These are phyloP conservation scores for Holtermannia corniformis DNA, from an alignment of 768 basidiomycete genomes.

Conservation along the genomic window DNA sequence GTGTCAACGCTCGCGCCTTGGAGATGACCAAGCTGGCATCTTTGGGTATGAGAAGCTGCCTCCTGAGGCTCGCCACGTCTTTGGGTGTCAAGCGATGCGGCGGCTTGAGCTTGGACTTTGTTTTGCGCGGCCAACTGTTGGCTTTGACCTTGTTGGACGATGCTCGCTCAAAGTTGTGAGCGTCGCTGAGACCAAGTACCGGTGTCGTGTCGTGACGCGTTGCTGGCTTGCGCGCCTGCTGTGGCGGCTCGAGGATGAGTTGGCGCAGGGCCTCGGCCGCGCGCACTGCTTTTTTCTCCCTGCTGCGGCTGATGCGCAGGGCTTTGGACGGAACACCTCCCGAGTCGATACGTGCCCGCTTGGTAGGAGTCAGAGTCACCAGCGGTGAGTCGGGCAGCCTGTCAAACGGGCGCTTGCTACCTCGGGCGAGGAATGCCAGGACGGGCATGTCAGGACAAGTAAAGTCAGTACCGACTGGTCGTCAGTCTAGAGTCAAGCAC, in stretches of 20 bases:
- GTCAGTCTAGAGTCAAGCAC: no score
- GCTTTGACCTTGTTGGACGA: neutral
- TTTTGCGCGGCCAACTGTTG: conserved; percentile 1
- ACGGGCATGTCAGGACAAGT: no score
- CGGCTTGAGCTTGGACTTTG: neutral
- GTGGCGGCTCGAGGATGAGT: conserved; percentile 14
- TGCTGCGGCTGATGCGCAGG: no score
- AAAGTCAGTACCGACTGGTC: no score
- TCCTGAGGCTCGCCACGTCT: conserved; percentile 16
- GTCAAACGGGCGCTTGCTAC: no score
- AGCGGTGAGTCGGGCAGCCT: no score
- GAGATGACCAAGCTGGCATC: conserved; percentile 13
- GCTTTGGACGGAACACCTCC: no score
- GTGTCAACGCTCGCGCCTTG: conserved; percentile 4
- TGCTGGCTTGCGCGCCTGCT: neutral
- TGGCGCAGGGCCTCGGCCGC: conserved; percentile 12
- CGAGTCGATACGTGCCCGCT: no score
- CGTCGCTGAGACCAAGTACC: neutral
- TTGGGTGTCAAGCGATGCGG: conserved; percentile 7
- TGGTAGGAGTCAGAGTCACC: no score
- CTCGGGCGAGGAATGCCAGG: no score
- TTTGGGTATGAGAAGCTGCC: conserved; percentile 13
- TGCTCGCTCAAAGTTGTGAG: neutral
- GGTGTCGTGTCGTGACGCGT: neutral
- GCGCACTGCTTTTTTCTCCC: no score